phyloP scores from a whole-genome alignment of 495 filamentous ascomycete genomes.

The Penicillium nucicola region DNA sequence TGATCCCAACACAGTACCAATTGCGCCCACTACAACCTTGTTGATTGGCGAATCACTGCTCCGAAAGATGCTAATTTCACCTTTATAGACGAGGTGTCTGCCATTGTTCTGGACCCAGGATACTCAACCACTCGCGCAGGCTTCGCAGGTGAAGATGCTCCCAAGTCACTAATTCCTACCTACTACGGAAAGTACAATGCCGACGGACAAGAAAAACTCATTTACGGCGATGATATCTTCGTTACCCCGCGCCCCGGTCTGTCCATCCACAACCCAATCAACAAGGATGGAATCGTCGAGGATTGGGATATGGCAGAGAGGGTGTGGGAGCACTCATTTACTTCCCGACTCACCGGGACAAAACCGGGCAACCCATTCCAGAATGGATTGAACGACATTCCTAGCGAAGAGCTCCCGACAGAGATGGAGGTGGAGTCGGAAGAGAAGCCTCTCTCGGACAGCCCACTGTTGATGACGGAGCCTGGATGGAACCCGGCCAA shows the following conservation, averaged over 20 bases:
- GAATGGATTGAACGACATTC: constrained; percentile 72
- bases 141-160: constrained; percentile 95
- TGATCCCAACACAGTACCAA: constrained; percentile 21
- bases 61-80: constrained; percentile 12
- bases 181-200: constrained; percentile 68
- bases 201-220: constrained; percentile 53
- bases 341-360: constrained; percentile 67
- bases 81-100: constrained; percentile 84
- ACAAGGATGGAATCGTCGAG: constrained; percentile 83
- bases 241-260: constrained; percentile 71
- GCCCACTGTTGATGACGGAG: constrained; percentile 91
- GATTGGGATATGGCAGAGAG: constrained; percentile 92
- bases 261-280: constrained; percentile 86
- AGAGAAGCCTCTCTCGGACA: constrained; percentile 81
- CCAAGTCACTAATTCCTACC: constrained; percentile 87
- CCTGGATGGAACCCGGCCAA: constrained; percentile 87
- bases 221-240: constrained; percentile 86
- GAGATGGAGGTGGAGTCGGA: constrained; percentile 68
- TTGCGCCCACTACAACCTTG: not conserved
- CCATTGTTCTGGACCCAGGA: constrained; percentile 92
- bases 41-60: not conserved
- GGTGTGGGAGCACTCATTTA: constrained; percentile 87
- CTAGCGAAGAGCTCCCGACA: constrained; percentile 56
- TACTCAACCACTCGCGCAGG: constrained; percentile 88
- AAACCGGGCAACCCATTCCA: constrained; percentile 60